Evolutionary conservation across 768 basidiomycete genomes (phyloP).

Genomic region (Tricholoma sp.): DNA sequence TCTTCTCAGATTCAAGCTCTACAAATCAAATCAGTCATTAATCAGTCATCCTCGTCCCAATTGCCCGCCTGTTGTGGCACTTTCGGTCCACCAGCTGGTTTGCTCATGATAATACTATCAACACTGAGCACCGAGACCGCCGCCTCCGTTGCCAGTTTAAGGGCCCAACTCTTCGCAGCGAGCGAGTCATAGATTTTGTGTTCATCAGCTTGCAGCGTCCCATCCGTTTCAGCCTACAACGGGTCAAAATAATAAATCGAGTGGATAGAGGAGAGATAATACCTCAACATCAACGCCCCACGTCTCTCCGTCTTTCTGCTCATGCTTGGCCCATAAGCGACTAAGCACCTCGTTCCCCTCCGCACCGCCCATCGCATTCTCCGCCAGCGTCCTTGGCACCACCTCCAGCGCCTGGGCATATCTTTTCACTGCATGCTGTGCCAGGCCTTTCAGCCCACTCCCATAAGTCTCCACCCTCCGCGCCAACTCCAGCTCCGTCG

Average conservation of each 20-base stretch:
- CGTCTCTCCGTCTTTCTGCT: slow-evolving; percentile 60
- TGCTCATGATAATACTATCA: slow-evolving; percentile 97
- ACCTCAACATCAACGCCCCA: slow-evolving; percentile 94
- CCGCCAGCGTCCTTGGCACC: slow-evolving; percentile 85
- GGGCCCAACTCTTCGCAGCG: slow-evolving; percentile 86
- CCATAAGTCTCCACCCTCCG: slow-evolving; percentile 82
- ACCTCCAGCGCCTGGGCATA: slow-evolving; percentile 91
- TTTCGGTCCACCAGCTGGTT: slow-evolving; percentile 86
- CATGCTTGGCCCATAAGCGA: slow-evolving; percentile 86
- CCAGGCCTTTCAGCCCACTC: slow-evolving; percentile 80
- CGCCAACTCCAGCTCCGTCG: slow-evolving; percentile 91
- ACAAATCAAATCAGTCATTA: not conserved
- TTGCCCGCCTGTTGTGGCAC: slow-evolving; percentile 82
- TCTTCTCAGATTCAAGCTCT: not conserved
- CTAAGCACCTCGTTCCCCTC: slow-evolving; percentile 93
- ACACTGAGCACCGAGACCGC: slow-evolving; percentile 89
- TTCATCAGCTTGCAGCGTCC: slow-evolving; percentile 59
- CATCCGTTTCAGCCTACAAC: slow-evolving; percentile 67
- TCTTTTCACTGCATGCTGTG: slow-evolving; percentile 90
- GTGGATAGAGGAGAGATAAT: slow-evolving; percentile 10
- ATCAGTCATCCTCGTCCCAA: slow-evolving; percentile 75
- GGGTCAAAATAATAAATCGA: not conserved
- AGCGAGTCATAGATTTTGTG: slow-evolving; percentile 81
- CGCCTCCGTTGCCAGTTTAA: slow-evolving; percentile 87
- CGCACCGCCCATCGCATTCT: slow-evolving; percentile 89